Conservation (phyloP, 2,329 filamentous ascomycete species). For the Hysterium pulicare region DNA sequence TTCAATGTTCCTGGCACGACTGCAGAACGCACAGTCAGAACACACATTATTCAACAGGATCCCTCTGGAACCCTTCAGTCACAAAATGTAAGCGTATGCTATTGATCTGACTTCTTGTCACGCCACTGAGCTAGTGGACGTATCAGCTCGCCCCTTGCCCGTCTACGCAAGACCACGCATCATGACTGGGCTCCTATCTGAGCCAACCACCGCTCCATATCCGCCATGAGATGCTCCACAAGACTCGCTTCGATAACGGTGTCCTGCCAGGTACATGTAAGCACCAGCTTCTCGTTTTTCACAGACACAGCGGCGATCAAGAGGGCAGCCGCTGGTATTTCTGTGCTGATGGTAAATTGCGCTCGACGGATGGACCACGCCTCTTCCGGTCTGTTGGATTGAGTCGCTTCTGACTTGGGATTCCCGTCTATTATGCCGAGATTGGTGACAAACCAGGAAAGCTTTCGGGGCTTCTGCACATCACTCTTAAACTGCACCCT, state of each 20-base stretch:
- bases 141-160: too few relatives aligned
- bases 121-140: too few relatives aligned
- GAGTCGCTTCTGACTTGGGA: constrained; percentile 3
- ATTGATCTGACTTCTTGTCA: too few relatives aligned
- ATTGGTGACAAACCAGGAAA: constrained; percentile 17
- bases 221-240: constrained; percentile 10
- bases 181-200: too few relatives aligned
- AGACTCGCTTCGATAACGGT: constrained; percentile 6
- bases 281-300: constrained; percentile 10
- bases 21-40: too few relatives aligned
- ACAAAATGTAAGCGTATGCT: too few relatives aligned
- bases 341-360: constrained; percentile 11
- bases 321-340: constrained; percentile 13
- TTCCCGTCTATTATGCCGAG: constrained; percentile 14
- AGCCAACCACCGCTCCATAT: constrained; percentile 11
- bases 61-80: too few relatives aligned
- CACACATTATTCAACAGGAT: too few relatives aligned
- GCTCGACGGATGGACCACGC: constrained; percentile 12
- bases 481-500: constrained; percentile 8
- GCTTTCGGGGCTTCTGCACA: constrained; percentile 7
- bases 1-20: too few relatives aligned
- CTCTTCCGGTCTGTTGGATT: constrained; percentile 3
- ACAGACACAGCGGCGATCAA: constrained; percentile 14
- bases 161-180: too few relatives aligned
- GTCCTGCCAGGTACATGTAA: constrained; percentile 9